These are phyloP conservation scores for Pichia sp. DNA, from an alignment of 1,139 yeast species.

Conservation along the genomic window DNA sequence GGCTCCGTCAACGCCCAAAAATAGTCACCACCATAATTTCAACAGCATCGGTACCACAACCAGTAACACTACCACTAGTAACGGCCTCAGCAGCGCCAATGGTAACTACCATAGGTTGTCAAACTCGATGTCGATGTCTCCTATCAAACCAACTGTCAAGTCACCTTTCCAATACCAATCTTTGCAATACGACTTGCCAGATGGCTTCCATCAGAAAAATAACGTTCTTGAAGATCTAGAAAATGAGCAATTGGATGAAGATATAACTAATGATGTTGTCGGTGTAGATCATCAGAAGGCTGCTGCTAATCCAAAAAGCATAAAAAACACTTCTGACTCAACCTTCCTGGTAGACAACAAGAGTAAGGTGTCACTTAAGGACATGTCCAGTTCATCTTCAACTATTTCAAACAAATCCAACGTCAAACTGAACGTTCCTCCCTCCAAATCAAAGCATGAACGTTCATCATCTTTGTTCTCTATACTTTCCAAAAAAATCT, in stretches of 20 bases:
- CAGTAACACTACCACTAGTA: neutral
- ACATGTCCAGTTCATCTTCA: constrained; percentile 4
- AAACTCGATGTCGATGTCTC: constrained; percentile 26
- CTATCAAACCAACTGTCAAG: constrained; percentile 21
- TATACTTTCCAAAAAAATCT: constrained; percentile 24
- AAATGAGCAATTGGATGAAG: neutral
- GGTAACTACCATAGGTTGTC: constrained; percentile 7
- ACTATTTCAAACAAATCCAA: constrained; percentile 5
- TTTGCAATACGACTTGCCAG: constrained; percentile 28
- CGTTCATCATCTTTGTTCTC: constrained; percentile 29
- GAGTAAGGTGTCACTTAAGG: neutral
- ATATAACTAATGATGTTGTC: neutral
- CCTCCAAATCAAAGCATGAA: constrained; percentile 18
- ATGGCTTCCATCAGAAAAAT: constrained; percentile 14
- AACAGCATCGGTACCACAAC: constrained; percentile 12
- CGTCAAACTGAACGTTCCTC: neutral
- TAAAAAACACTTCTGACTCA: neutral
- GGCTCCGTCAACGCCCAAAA: constrained; percentile 18
- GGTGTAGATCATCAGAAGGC: neutral
- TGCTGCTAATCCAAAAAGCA: neutral
- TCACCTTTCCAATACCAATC: constrained; percentile 32
- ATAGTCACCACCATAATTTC: neutral
- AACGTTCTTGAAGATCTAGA: neutral
- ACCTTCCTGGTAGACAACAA: neutral
- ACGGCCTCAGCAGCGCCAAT: constrained; percentile 8